Percentiles rank a stretch among this genome's conserved stretches.
Conservation (phyloP, 805 yeast species). For the Nakazawaea ambrosiae region DNA sequence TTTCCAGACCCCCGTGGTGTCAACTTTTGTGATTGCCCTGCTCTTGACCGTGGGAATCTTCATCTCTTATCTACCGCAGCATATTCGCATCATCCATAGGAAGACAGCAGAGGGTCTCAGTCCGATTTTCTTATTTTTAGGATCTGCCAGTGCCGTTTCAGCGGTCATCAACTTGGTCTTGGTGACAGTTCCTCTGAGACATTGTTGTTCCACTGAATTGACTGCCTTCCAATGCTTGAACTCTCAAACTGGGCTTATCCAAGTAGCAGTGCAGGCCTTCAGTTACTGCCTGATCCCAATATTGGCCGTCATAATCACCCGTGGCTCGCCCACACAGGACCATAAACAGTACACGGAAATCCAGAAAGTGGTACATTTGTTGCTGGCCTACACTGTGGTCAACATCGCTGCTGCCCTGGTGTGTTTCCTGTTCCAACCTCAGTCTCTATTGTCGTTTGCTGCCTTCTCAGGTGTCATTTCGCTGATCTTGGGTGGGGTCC, state of each 20-base stretch:
- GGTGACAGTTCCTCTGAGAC: conserved; percentile 51
- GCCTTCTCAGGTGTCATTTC: conserved; percentile 58
- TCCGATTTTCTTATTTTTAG: conserved; percentile 63
- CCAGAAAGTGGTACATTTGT: conserved; percentile 31
- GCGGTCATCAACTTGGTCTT: conserved; percentile 61
- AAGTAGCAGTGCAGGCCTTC: conserved; percentile 55
- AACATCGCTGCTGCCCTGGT: conserved; percentile 29
- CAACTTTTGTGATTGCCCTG: conserved; percentile 43
- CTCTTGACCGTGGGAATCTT: conserved; percentile 61
- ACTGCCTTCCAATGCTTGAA: conserved; percentile 53
- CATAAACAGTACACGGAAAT: conserved; percentile 36
- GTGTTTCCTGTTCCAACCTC: conserved; percentile 11
- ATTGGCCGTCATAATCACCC: conserved; percentile 44
- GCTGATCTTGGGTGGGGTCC: conserved; percentile 55
- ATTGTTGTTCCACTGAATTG: conserved; percentile 46
- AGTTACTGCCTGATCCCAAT: conserved; percentile 53
- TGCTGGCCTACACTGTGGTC: conserved; percentile 28
- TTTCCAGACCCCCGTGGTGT: conserved; percentile 41
- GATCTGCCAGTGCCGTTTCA: conserved; percentile 61
- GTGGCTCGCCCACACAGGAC: conserved; percentile 38
- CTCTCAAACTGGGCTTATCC: conserved; percentile 59
- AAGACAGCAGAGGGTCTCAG: conserved; percentile 73
- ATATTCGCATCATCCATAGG: conserved; percentile 46
- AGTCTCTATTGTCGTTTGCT: conserved; percentile 34
- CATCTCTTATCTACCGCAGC: conserved; percentile 72